Evolutionary conservation across 1,284 basidiomycete species (phyloP).

Genomic region (Tilletia walkeri): DNA sequence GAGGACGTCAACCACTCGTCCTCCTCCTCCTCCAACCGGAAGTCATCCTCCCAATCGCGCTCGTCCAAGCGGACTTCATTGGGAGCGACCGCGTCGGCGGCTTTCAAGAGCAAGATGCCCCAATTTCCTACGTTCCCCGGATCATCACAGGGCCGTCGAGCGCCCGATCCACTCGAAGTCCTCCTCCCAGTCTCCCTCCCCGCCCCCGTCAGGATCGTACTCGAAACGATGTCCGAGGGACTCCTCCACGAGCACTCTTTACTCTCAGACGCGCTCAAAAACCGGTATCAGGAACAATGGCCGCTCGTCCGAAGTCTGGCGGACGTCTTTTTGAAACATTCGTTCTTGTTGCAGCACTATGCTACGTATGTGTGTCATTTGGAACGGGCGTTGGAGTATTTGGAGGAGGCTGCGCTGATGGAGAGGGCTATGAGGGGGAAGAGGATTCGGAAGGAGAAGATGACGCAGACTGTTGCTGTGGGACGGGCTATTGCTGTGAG

Average conservation of each 20-base stretch:
- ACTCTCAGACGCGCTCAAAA: conserved; percentile 42
- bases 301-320: conserved; percentile 46
- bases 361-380: conserved; percentile 41
- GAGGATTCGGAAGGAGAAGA: conserved; percentile 39
- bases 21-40: not conserved
- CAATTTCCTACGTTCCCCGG: conserved; percentile 32
- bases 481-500: conserved; percentile 47
- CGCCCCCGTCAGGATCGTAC: conserved; percentile 35
- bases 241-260: conserved; percentile 39
- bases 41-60: not conserved
- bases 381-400: conserved; percentile 42
- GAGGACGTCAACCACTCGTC: not conserved
- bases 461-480: conserved; percentile 44
- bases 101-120: conserved; percentile 24
- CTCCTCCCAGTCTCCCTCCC: conserved; percentile 38
- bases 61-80: not conserved
- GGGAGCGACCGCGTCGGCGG: not conserved
- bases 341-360: conserved; percentile 44
- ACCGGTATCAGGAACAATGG: conserved; percentile 48
- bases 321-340: conserved; percentile 41
- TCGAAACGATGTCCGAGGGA: conserved; percentile 37
- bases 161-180: conserved; percentile 28
- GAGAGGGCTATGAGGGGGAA: conserved; percentile 47
- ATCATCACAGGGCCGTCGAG: conserved; percentile 23
- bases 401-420: conserved; percentile 49